Evolutionary conservation across 208 protist species (phyloP), one percentile per base, ranked within the genome.

Genomic region (Acanthamoeba lugdunensis): DNA sequence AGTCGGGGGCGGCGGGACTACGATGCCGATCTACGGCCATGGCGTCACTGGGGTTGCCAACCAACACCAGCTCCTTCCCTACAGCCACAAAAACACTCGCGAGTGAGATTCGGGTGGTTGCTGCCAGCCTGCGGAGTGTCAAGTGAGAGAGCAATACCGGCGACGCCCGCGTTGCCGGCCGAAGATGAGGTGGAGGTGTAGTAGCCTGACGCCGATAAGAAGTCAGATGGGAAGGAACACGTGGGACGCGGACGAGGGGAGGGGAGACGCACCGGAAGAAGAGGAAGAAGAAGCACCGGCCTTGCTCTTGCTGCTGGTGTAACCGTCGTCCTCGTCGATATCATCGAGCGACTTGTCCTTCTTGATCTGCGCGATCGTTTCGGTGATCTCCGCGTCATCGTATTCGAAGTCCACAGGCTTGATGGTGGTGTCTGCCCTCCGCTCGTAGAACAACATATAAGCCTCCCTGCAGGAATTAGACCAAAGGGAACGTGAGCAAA

Each of bases 381-480:
- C 67, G 9, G 67, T 75, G 67, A 75, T 75, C 67, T 75, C 67
- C 4, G 67, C 67, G 67, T 75, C 67, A n/a, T 75, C 48, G 67
- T 75, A 75, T 30, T 75, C 67, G n/a, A 75, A 75, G 33, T 75
- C 67, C 28, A 75, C 67, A 21, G 67, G 67, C 28, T 30, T 75
- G 67, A 75, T 75, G 28, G 30, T 75, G 4, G 67, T 75, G 67
- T 75, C 67, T 2, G 30, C 67, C 67, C 67, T 75, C 67, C 67
- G 67, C 67, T 75, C 67, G 67, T 75, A 75, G 67, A 75, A 75
- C 67, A 75, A n/a, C 25, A 75, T 4, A 75, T 75, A 75, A 41
- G 67, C 67, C 67, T 75, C 67, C 28, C 67, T 75, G 67, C 4
- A 75, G 37, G 25, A 75, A 30, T 25, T 13, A 71, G 23, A 21